Evolutionary conservation across 2,329 filamentous ascomycete genomes (phyloP).

Genomic region (Metarhizium guizhouense): DNA sequence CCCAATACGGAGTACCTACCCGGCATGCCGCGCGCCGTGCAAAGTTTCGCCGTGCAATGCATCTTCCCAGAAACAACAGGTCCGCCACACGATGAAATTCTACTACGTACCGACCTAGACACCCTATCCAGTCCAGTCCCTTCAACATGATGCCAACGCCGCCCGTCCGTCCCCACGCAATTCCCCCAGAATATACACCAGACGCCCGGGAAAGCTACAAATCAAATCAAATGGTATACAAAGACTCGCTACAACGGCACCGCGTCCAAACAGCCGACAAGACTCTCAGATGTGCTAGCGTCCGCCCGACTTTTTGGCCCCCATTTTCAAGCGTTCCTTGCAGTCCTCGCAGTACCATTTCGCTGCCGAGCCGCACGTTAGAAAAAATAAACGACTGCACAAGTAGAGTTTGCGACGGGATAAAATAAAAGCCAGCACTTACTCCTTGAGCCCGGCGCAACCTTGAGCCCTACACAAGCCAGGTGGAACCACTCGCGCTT

Average conservation of each 20-base stretch:
- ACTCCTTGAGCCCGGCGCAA: slow-evolving; percentile 70
- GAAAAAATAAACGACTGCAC: slow-evolving; percentile 5
- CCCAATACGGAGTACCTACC: too few species aligned
- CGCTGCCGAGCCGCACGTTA: slow-evolving; percentile 36
- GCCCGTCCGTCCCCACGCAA: too few species aligned
- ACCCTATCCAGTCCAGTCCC: not conserved
- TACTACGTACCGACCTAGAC: not conserved
- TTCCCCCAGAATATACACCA: not conserved
- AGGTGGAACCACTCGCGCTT: slow-evolving; percentile 77
- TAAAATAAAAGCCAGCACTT: slow-evolving; percentile 25
- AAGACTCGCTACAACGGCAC: not conserved
- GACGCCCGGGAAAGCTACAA: not conserved
- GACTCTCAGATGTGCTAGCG: slow-evolving; percentile 22
- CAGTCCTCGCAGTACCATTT: slow-evolving; percentile 82
- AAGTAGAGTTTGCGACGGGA: not conserved
- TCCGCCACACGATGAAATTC: too few species aligned
- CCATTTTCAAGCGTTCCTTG: slow-evolving; percentile 54
- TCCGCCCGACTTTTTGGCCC: slow-evolving; percentile 41
- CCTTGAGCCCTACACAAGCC: slow-evolving; percentile 70
- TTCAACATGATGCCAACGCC: not conserved
- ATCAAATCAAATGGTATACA: not conserved
- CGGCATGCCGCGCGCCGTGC: too few species aligned
- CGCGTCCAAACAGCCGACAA: not conserved
- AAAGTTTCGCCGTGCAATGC: too few species aligned
- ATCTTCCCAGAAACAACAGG: too few species aligned